Conservation (phyloP, 2,329 filamentous ascomycete species). For the Pseudogymnoascus sp. region DNA sequence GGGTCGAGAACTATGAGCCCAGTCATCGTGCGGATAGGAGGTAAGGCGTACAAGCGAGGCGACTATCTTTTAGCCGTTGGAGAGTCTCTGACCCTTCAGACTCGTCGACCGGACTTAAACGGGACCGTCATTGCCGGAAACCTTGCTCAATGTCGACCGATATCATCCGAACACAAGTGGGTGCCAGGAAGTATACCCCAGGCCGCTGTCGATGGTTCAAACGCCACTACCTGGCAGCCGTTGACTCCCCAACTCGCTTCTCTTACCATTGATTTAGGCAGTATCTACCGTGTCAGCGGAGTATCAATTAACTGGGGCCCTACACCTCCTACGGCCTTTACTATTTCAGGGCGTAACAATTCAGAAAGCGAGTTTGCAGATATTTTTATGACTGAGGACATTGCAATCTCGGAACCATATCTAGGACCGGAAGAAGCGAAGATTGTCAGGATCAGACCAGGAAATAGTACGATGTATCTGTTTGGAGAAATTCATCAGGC, state of each 20-base stretch:
- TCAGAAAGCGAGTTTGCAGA: conserved; percentile 10
- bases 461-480: too few species aligned
- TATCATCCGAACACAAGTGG: conserved; percentile 35
- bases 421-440: neutral
- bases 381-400: conserved; percentile 13
- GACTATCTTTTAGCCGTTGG: conserved; percentile 35
- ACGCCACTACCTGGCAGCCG: conserved; percentile 58
- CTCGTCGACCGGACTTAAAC: conserved; percentile 41
- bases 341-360: conserved; percentile 14
- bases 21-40: conserved; percentile 38
- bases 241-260: conserved; percentile 39
- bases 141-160: conserved; percentile 49
- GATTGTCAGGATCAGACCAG: too few species aligned
- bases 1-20: conserved; percentile 25
- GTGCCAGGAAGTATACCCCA: conserved; percentile 57
- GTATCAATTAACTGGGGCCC: conserved; percentile 12
- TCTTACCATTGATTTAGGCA: conserved; percentile 40
- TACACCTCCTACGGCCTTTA: conserved; percentile 15
- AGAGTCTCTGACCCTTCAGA: conserved; percentile 42
- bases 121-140: conserved; percentile 43
- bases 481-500: too few species aligned
- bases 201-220: conserved; percentile 53
- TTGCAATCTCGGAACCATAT: conserved; percentile 19
- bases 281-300: conserved; percentile 30
- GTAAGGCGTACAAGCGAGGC: conserved; percentile 28